These are phyloP conservation scores for Xylariaceae sp. DNA, from an alignment of 2,329 filamentous ascomycete species.

Conservation along the genomic window DNA sequence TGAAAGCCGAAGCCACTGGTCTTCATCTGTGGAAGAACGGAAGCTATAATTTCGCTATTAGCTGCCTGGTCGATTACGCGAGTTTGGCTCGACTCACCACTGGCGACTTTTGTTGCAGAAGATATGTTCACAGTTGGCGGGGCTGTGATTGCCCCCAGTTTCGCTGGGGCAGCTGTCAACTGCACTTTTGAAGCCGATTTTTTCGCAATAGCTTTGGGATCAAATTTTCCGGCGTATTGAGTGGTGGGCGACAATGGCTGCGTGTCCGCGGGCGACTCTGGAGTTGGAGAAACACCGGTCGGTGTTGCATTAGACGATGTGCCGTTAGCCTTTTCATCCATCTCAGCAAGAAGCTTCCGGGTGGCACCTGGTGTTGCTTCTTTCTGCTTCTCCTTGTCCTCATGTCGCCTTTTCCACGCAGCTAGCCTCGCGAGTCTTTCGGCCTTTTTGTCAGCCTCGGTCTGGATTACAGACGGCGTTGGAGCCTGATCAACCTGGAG, in stretches of 20 bases:
- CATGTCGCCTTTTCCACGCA: slow-evolving; percentile 88
- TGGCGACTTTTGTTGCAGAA: slow-evolving; percentile 30
- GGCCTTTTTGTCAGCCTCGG: slow-evolving; percentile 71
- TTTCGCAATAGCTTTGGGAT: slow-evolving; percentile 80
- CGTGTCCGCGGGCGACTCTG: slow-evolving; percentile 42
- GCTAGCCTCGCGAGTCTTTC: slow-evolving; percentile 76
- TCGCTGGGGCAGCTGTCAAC: slow-evolving; percentile 48
- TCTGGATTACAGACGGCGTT: slow-evolving; percentile 45
- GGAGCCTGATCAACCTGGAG: slow-evolving; percentile 48
- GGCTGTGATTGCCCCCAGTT: slow-evolving; percentile 43
- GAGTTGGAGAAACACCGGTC: slow-evolving; percentile 41
- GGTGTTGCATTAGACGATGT: slow-evolving; percentile 44
- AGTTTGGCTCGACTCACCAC: slow-evolving; percentile 31
- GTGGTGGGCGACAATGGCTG: slow-evolving; percentile 48
- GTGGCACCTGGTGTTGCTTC: slow-evolving; percentile 60
- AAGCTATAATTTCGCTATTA: slow-evolving; percentile 34
- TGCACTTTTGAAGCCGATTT: slow-evolving; percentile 59
- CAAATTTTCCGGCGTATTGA: slow-evolving; percentile 72
- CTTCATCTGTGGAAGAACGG: slow-evolving; percentile 63
- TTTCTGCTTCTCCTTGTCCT: slow-evolving; percentile 68
- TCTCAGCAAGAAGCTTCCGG: slow-evolving; percentile 63
- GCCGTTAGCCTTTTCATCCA: slow-evolving; percentile 62
- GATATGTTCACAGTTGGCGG: slow-evolving; percentile 33
- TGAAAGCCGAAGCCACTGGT: slow-evolving; percentile 79
- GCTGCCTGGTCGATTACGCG: slow-evolving; percentile 8